Conservation (phyloP, 2,329 filamentous ascomycete genomes). For the Alternaria longipes region DNA sequence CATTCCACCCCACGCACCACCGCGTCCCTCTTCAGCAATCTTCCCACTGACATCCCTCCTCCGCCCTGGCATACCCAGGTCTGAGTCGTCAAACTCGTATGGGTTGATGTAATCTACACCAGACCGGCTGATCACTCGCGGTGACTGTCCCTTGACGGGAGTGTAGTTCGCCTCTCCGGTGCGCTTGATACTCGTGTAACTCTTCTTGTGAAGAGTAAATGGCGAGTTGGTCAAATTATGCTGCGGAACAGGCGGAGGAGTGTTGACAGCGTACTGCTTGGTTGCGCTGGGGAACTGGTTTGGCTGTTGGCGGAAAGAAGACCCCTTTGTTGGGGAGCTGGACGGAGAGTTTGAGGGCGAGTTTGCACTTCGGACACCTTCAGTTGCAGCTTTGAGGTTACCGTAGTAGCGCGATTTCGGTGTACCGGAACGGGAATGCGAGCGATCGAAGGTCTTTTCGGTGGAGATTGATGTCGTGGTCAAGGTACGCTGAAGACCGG, state of each 20-base stretch:
- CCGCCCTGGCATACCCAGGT: slow-evolving; percentile 42
- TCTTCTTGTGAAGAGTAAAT: slow-evolving; percentile 46
- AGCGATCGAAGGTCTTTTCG: slow-evolving; percentile 42
- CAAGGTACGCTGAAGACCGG: slow-evolving; percentile 31
- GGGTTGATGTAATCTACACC: slow-evolving; percentile 58
- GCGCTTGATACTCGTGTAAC: slow-evolving; percentile 42
- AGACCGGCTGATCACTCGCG: slow-evolving; percentile 57
- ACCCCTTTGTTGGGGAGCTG: slow-evolving; percentile 36
- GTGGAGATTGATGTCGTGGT: slow-evolving; percentile 42
- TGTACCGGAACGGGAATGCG: slow-evolving; percentile 40
- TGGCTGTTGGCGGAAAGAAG: slow-evolving; percentile 24
- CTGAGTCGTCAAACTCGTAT: slow-evolving; percentile 43
- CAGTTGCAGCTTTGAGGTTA: slow-evolving; percentile 56
- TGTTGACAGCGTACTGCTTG: slow-evolving; percentile 44
- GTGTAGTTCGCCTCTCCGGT: slow-evolving; percentile 45
- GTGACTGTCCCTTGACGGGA: slow-evolving; percentile 45
- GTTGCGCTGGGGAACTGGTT: slow-evolving; percentile 39
- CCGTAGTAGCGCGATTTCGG: slow-evolving; percentile 59
- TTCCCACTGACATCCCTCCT: slow-evolving; percentile 73
- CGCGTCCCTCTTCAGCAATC: slow-evolving; percentile 74
- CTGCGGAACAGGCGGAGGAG: slow-evolving; percentile 22
- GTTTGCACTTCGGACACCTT: slow-evolving; percentile 45
- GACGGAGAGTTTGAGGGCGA: slow-evolving; percentile 36
- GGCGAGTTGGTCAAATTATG: slow-evolving; percentile 30
- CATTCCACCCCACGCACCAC: slow-evolving; percentile 46